These are phyloP conservation scores for Xanthoconium stramineum DNA, from an alignment of 768 basidiomycete genomes.

Conservation along the genomic window DNA sequence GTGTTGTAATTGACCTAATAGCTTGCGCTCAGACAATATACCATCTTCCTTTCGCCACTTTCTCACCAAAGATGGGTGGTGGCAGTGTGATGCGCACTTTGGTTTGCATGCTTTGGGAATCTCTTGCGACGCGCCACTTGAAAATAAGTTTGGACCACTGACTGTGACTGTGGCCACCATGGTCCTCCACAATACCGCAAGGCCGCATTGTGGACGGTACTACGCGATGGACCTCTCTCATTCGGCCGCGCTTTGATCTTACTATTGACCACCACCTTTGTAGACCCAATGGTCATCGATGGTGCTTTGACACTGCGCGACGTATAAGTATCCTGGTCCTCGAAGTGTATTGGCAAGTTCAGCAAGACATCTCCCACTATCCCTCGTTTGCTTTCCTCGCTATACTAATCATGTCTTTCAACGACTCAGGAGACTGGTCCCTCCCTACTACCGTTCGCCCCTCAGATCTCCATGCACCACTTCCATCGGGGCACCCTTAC, in stretches of 20 bases:
- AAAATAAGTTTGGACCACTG: neutral
- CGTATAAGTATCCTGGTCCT: conserved; percentile 1
- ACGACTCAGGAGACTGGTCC: neutral
- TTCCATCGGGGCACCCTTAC: neutral
- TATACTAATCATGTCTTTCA: conserved; percentile 1
- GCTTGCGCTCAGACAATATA: conserved; percentile 1
- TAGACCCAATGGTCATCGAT: neutral
- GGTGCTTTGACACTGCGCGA: neutral
- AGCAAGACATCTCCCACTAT: neutral
- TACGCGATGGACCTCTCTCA: neutral
- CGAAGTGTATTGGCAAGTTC: neutral
- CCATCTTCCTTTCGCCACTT: neutral
- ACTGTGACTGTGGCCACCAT: neutral
- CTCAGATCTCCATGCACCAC: neutral
- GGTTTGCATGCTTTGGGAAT: neutral
- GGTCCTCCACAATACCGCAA: neutral
- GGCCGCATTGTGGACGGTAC: neutral
- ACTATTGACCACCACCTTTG: conserved; percentile 1
- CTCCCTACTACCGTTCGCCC: conserved; percentile 5
- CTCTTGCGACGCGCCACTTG: neutral
- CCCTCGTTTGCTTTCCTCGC: neutral
- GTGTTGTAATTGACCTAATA: conserved; percentile 2
- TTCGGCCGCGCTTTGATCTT: neutral
- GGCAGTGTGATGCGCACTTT: neutral
- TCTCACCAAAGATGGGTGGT: neutral